These are phyloP conservation scores for Ramalina intermedia DNA, from an alignment of 495 filamentous ascomycete genomes.

Conservation along the genomic window DNA sequence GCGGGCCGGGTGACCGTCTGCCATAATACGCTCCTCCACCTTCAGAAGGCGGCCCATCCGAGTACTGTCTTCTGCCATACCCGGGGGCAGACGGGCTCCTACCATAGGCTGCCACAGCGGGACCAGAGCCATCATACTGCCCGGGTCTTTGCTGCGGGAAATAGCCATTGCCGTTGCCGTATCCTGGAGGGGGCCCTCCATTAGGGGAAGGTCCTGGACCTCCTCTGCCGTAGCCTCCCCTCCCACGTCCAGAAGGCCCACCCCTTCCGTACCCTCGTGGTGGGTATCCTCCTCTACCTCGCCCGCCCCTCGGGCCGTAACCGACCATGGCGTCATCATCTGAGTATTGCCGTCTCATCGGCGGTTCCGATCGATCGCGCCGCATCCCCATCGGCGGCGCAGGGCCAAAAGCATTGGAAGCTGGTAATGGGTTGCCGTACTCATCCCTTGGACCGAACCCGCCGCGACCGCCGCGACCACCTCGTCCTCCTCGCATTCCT, in stretches of 20 bases:
- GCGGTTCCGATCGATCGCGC: constrained; percentile 27
- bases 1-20: constrained; percentile 24
- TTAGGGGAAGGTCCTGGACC: constrained; percentile 17
- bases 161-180: constrained; percentile 21
- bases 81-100: constrained; percentile 16
- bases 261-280: constrained; percentile 47
- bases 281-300: constrained; percentile 36
- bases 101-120: constrained; percentile 8
- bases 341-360: constrained; percentile 46
- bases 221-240: constrained; percentile 19
- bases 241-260: constrained; percentile 25
- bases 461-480: constrained; percentile 14
- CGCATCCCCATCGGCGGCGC: constrained; percentile 23
- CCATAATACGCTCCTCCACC: constrained; percentile 14
- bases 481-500: constrained; percentile 12
- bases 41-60: constrained; percentile 23
- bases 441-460: constrained; percentile 42
- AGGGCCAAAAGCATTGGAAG: constrained; percentile 27
- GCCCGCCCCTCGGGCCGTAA: constrained; percentile 36
- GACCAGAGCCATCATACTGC: constrained; percentile 15
- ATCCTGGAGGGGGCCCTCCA: constrained; percentile 32
- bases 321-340: constrained; percentile 44
- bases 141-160: constrained; percentile 16
- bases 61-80: constrained; percentile 17
- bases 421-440: constrained; percentile 49